A percentile compares a stretch with the other conserved stretches of the same genome.
Conservation (phyloP, 345 rosid species). For the Acer campestre region DNA sequence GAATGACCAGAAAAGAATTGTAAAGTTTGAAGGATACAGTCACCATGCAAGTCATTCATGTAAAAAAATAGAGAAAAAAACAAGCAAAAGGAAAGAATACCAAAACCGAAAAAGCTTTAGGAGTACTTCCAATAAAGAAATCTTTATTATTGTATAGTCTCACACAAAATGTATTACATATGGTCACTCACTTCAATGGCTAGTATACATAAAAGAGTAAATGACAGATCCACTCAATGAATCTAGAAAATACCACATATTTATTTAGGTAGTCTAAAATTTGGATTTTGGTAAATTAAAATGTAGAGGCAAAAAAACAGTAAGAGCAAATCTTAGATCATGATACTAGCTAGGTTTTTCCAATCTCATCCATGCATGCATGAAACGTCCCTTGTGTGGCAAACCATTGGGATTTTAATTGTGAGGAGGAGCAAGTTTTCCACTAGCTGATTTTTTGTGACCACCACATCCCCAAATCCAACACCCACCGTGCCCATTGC, state of each 20-base stretch:
- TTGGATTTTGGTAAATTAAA: neutral
- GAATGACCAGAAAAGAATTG: too few species aligned
- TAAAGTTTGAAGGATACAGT: too few species aligned
- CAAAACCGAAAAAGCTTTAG: neutral
- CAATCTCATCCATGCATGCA: neutral
- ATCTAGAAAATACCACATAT: neutral
- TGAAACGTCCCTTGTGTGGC: neutral
- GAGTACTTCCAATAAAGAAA: neutral
- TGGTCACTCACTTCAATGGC: neutral
- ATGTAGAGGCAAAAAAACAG: neutral
- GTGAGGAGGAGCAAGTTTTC: neutral
- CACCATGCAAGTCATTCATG: too few species aligned
- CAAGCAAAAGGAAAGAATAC: too few species aligned
- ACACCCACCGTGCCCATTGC: slow-evolving; percentile 31
- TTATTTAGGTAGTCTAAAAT: neutral
- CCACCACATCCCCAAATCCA: slow-evolving; percentile 57
- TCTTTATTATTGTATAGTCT: neutral
- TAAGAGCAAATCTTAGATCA: neutral
- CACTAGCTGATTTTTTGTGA: slow-evolving; percentile 1
- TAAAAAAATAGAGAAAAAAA: too few species aligned
- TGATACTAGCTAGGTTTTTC: neutral
- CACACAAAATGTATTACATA: neutral
- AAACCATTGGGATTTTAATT: neutral
- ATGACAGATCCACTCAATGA: neutral
- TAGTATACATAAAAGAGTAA: neutral